These are phyloP conservation scores for Harrya chromipes DNA, from an alignment of 768 basidiomycete genomes.

Conservation along the genomic window DNA sequence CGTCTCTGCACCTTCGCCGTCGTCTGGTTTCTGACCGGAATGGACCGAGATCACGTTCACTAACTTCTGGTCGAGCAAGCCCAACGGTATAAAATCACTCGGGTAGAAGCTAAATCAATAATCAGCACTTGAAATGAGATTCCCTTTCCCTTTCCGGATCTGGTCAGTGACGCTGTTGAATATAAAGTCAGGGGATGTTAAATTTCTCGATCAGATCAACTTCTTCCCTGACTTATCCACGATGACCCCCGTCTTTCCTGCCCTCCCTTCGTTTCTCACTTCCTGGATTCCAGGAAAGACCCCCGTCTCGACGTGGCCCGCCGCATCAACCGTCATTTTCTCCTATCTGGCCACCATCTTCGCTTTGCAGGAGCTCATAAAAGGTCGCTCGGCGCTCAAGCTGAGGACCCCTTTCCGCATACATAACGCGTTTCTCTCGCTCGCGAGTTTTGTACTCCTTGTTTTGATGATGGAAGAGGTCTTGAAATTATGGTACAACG, in stretches of 20 bases:
- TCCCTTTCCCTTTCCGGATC: too few species aligned
- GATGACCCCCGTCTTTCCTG: constrained; percentile 14
- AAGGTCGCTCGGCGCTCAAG: constrained; percentile 61
- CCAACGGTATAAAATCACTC: too few species aligned
- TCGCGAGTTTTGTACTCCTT: constrained; percentile 76
- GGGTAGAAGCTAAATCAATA: too few species aligned
- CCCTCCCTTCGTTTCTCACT: constrained; percentile 51
- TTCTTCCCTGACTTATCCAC: background rate
- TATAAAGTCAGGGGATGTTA: background rate
- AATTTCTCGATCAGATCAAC: too few species aligned
- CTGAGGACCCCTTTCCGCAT: constrained; percentile 75
- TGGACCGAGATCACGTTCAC: too few species aligned
- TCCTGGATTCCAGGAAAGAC: constrained; percentile 72
- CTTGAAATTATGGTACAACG: constrained; percentile 63
- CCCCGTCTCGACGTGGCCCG: constrained; percentile 72
- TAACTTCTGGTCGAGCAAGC: too few species aligned
- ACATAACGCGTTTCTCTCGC: constrained; percentile 84
- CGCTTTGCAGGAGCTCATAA: constrained; percentile 78
- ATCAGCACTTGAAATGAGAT: too few species aligned
- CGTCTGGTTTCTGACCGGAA: too few species aligned
- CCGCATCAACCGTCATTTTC: constrained; percentile 64
- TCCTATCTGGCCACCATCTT: constrained; percentile 86
- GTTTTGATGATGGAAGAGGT: constrained; percentile 84
- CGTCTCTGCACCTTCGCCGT: too few species aligned
- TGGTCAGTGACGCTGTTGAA: background rate